Evolutionary conservation across 208 protist species (phyloP).

Genomic region (Naegleria gruberi): DNA sequence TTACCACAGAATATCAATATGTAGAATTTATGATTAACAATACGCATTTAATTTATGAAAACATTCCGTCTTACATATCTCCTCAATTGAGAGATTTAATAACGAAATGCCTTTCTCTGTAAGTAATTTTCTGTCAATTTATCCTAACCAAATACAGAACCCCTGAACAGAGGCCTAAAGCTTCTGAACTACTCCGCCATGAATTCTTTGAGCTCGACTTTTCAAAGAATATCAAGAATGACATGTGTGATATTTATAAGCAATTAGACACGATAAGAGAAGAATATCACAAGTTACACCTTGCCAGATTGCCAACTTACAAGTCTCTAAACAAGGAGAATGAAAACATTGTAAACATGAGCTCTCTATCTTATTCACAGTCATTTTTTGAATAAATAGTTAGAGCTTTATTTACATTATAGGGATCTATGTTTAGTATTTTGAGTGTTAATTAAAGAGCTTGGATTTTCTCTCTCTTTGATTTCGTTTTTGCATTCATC

Average conservation of each 20-base stretch:
- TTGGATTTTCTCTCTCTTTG: no score
- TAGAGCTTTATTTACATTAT: no score
- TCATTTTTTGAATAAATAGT: background rate
- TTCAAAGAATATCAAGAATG: background rate
- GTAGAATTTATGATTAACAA: background rate
- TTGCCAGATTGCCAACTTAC: background rate
- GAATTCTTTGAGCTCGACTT: background rate
- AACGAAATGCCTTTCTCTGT: background rate
- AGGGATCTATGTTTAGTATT: no score
- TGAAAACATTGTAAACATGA: background rate
- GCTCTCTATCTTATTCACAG: background rate
- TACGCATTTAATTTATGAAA: background rate
- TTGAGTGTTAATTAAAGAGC: no score
- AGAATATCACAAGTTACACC: background rate
- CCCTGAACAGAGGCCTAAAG: background rate
- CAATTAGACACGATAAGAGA: background rate
- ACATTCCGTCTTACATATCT: background rate
- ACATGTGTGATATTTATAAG: background rate
- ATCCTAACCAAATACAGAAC: background rate
- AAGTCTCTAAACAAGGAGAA: background rate
- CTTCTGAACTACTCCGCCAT: background rate
- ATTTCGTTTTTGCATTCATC: no score
- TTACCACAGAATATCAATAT: background rate
- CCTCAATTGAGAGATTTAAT: background rate
- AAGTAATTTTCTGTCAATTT: background rate